Base-by-base conservation (phyloP, 1,284 basidiomycete genomes). In the Boletellus deceptivus region DNA sequence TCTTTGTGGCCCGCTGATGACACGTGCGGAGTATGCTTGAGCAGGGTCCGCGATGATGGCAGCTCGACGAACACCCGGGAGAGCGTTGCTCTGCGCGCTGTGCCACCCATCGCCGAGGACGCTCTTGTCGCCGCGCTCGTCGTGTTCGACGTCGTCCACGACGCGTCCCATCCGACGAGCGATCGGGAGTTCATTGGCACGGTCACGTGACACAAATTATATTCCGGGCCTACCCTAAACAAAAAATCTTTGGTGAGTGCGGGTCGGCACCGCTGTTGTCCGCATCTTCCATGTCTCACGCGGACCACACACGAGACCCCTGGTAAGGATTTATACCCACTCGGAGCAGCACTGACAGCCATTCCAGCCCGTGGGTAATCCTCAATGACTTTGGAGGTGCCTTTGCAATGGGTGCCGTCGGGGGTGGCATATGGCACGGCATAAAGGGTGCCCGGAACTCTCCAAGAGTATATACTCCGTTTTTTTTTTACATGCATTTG, bases 381-480 rank as follows among this genome's bases (percentile, higher is more conserved):
- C 86, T 99, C 59, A 98, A 93, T 76, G 96, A 99, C 76, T 96
- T 97, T 71, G 96, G 96, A 59, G 95, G 93, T 60, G 95, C 94
- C 17, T 96, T 94, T 68, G 84, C 93, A 33, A 96, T 96, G 93
- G 93, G 93, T 68, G 91, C 92, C 20, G 85, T 96, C 45, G 94
- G 94, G 62, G 93, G 96, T 63, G 93, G 92, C 59, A 94, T 99
- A 67, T 99, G 96, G 96, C 95, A 99, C 74, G 93, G 94, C 59
- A 95, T 98, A 68, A 99, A 99, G 74, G 97, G 96, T 54, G 94
- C 95, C 16, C 82, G 96, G 62, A 99, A 98, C 73, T 96, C 93
- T 55, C 96, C 96, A 52, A 80, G 89, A 69, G 94, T 95, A 50
- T 14, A 52, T 11, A 0, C 16, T 16, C 14, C 10, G 3, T 1